Base-by-base conservation (phyloP, 495 filamentous ascomycete genomes). In the Lasiosphaeria ovina region DNA sequence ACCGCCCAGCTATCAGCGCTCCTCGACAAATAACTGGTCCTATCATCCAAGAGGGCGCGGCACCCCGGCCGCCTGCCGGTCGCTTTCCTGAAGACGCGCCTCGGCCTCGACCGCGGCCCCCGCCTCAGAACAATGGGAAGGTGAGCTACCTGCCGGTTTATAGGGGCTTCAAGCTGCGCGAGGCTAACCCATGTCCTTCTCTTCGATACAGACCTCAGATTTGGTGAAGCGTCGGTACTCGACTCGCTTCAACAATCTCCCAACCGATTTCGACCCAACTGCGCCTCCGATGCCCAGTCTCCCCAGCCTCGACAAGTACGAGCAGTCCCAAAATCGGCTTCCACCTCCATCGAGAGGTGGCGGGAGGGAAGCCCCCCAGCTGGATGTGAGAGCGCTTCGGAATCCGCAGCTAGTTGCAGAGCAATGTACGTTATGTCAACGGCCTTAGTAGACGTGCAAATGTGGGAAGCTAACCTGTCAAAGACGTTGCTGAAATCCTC, bases 151-250 rank as follows among this genome's bases (percentile, higher is more conserved):
- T 49, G 48, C 16, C 17, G 11, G 6, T 16, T 33, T 57, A 0
- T 16, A 8, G 35, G 10, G 3, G 5, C 5, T 11, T 24, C 44
- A 6, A 44, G 5, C 12, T 11, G 12, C 35, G 3, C 17, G 12
- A 38, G 49, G 6, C 10, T 35, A 47, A 45, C 33, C 17, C 2
- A 47, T 47, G 32, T 33, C n/a, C 11, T 24, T 35, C 53, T 40
- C 7, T 55, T 35, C 32, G 10, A 34, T 3, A 47, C 51, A 90
- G 77, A 96, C 93, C 3, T 87, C 91, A 24, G 95, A 99, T 73
- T 79, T 98, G 52, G 95, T 99, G 53, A 98, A 98, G 75, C 81
- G 90, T 59, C 81, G 94, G 57, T 98, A 97, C 73, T 98, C 94
- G 16, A 92, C 92, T 35, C 84, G 93, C 54, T 97, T 97, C 72